A percentile compares a stretch with the other conserved stretches of the same genome.
Evolutionary conservation across 73 alveolate genomes (phyloP).

Genomic region (Halteria grandinella): DNA sequence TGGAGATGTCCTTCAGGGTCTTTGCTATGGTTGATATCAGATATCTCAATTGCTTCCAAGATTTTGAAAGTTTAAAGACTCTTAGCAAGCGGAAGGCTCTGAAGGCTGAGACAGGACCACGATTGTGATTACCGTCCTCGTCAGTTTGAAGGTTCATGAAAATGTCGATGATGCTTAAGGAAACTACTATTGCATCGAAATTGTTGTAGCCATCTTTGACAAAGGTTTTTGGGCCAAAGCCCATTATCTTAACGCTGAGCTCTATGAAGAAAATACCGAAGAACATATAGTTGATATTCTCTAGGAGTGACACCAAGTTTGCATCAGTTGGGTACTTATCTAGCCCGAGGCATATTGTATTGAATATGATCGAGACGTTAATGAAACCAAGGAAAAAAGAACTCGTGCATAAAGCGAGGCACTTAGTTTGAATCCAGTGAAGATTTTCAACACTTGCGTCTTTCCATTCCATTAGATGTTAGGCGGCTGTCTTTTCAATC

Average conservation of each 20-base stretch:
- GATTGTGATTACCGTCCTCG: not conserved
- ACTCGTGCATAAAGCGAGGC: no score
- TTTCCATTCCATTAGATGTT: no score
- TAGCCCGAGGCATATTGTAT: slow-evolving; percentile 16
- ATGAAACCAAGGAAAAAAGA: not conserved
- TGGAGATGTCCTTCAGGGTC: slow-evolving; percentile 56
- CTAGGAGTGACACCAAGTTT: not conserved
- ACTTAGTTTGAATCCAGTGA: no score
- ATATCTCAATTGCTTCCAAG: slow-evolving; percentile 42
- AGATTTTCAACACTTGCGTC: no score
- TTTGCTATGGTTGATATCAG: slow-evolving; percentile 28
- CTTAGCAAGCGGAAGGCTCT: slow-evolving; percentile 60
- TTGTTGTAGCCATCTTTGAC: not conserved
- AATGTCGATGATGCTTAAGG: slow-evolving; percentile 34
- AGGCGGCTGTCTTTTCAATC: no score
- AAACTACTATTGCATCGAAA: slow-evolving; percentile 49
- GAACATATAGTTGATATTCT: slow-evolving; percentile 18
- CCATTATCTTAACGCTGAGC: slow-evolving; percentile 29
- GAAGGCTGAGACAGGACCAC: slow-evolving; percentile 56
- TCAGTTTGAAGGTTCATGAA: not conserved
- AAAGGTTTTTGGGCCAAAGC: slow-evolving; percentile 13
- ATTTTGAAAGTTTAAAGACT: slow-evolving; percentile 45
- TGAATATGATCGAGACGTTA: not conserved
- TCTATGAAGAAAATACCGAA: slow-evolving; percentile 35
- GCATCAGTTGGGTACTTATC: slow-evolving; percentile 38